Conservation (phyloP, 768 basidiomycete species). For the Termitomyces eurrhizus region DNA sequence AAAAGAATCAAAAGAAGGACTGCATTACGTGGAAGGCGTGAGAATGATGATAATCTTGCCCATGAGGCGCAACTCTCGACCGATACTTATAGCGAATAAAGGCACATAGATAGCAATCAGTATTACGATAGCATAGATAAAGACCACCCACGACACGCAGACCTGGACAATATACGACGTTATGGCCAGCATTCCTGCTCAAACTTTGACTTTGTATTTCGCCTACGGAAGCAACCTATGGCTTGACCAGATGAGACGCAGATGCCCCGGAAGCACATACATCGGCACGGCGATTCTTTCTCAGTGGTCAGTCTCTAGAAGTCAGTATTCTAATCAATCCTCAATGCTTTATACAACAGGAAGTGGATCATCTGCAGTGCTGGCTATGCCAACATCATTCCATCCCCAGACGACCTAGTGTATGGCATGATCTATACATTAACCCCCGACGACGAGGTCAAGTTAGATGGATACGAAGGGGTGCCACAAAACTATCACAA, state of each 20-base stretch:
- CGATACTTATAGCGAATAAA: not conserved
- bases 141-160: not conserved
- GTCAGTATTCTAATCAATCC: not conserved
- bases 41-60: not conserved
- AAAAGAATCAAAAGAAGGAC: no score
- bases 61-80: not conserved
- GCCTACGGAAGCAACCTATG: conserved; percentile 51
- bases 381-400: conserved; percentile 43
- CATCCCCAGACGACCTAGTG: conserved; percentile 32
- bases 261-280: conserved; percentile 40
- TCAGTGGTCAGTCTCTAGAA: conserved; percentile 33
- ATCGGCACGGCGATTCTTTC: conserved; percentile 34
- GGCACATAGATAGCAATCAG: not conserved
- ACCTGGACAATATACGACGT: not conserved
- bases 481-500: conserved; percentile 36
- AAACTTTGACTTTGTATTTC: conserved; percentile 32
- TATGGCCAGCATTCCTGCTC: conserved; percentile 1
- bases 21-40: not conserved
- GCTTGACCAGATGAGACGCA: conserved; percentile 43
- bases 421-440: conserved; percentile 31
- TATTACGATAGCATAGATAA: not conserved
- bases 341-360: conserved; percentile 24
- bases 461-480: conserved; percentile 40
- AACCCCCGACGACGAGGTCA: conserved; percentile 34
- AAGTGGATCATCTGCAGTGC: conserved; percentile 43